phyloP scores from a whole-genome alignment of 192 early-diverging fungal genomes.

The Chytriomyces sp. region DNA sequence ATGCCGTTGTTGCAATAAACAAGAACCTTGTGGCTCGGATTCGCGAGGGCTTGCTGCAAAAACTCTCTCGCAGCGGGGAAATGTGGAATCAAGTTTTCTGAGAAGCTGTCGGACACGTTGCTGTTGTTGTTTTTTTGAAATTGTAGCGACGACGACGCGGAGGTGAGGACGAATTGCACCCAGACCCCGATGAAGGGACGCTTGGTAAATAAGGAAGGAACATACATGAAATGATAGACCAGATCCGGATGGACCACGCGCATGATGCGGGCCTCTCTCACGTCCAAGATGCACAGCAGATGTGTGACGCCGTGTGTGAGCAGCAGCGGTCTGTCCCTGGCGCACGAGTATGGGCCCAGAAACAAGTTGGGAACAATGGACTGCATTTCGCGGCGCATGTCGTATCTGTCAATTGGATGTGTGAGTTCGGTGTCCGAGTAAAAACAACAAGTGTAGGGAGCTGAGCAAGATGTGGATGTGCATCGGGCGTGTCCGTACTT shows the following conservation, averaged over 20 bases:
- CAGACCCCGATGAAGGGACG: too few species aligned
- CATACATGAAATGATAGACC: conserved; percentile 67
- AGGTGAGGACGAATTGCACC: too few species aligned
- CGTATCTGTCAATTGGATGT: conserved; percentile 53
- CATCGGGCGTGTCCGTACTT: neutral
- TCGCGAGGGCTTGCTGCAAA: conserved; percentile 49
- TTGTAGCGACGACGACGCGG: neutral
- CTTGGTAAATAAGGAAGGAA: neutral
- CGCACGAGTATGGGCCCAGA: conserved; percentile 79
- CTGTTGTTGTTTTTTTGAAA: conserved; percentile 20
- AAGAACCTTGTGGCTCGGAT: conserved; percentile 45
- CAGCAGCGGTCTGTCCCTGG: conserved; percentile 64
- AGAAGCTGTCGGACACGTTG: conserved; percentile 77
- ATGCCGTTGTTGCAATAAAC: conserved; percentile 74
- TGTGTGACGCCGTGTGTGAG: conserved; percentile 70
- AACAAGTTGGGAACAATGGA: conserved; percentile 73
- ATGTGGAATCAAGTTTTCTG: conserved; percentile 83
- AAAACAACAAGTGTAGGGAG: neutral
- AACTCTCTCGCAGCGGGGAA: conserved; percentile 69
- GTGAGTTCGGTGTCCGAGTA: neutral
- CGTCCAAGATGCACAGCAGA: conserved; percentile 77
- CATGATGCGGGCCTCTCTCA: conserved; percentile 68
- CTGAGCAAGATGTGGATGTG: neutral
- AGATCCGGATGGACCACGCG: conserved; percentile 58
- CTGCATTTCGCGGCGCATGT: conserved; percentile 83